Conservation (phyloP, 2,329 filamentous ascomycete species). For the Elsinoe arachidis region DNA sequence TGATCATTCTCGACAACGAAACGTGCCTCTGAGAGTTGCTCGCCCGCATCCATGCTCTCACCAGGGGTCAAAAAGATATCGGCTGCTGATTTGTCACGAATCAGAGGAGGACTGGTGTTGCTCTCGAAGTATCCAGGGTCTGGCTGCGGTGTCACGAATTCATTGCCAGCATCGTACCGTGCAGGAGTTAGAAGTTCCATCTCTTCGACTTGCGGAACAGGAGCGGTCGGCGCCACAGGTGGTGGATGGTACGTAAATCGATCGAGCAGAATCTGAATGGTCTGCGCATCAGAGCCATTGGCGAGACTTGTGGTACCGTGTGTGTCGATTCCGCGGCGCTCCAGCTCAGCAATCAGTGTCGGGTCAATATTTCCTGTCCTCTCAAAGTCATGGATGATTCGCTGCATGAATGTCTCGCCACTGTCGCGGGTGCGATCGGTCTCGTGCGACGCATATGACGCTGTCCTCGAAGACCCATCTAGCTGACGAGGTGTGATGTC, state of each 20-base stretch:
- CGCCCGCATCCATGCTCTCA: constrained; percentile 2
- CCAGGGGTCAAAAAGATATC: not conserved
- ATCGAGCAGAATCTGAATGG: constrained; percentile 28
- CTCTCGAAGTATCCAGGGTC: constrained; percentile 4
- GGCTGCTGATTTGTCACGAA: not conserved
- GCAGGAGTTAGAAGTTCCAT: constrained; percentile 20
- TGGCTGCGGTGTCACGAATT: not conserved
- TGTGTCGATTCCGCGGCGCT: constrained; percentile 25
- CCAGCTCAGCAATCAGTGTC: constrained; percentile 26
- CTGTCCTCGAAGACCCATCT: not conserved
- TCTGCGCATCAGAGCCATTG: constrained; percentile 27
- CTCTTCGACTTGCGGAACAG: constrained; percentile 18
- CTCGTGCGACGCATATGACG: not conserved
- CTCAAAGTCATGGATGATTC: constrained; percentile 25
- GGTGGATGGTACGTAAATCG: constrained; percentile 19
- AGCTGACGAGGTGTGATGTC: constrained; percentile 11
- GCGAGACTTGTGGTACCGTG: not conserved
- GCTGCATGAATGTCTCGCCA: constrained; percentile 13
- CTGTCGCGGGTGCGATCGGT: not conserved
- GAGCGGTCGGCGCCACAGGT: not conserved
- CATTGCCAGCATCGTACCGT: not conserved
- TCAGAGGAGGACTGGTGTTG: not conserved
- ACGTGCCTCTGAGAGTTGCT: not conserved
- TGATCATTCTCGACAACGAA: not conserved
- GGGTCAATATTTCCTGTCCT: constrained; percentile 24